A percentile compares a stretch with the other conserved stretches of the same genome.
phyloP scores from a whole-genome alignment of 768 basidiomycete genomes.

The Chalciporus chontae region DNA sequence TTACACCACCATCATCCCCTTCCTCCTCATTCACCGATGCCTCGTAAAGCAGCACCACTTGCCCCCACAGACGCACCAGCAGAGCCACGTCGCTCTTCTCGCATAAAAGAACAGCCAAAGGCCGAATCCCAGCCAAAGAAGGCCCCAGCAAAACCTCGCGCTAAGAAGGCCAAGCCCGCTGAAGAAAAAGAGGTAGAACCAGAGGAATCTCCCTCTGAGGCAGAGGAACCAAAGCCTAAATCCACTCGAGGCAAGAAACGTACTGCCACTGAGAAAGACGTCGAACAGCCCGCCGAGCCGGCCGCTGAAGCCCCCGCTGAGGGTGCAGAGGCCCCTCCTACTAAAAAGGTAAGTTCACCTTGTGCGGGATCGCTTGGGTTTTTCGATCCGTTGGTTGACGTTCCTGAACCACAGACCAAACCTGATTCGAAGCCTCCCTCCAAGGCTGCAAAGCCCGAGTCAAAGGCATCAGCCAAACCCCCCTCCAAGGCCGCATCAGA shows the following conservation, averaged over 20 bases:
- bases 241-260: slow-evolving; percentile 57
- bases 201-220: slow-evolving; percentile 32
- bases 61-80: slow-evolving; percentile 32
- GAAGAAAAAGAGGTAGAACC: slow-evolving; percentile 39
- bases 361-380: not conserved
- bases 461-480: slow-evolving; percentile 33
- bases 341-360: slow-evolving; percentile 57
- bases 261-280: slow-evolving; percentile 37
- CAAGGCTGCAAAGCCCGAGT: slow-evolving; percentile 31
- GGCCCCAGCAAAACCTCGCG: slow-evolving; percentile 58
- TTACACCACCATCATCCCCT: slow-evolving; percentile 13
- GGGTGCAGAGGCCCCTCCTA: slow-evolving; percentile 46
- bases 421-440: slow-evolving; percentile 33
- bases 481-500: slow-evolving; percentile 30
- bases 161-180: slow-evolving; percentile 39
- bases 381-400: not conserved
- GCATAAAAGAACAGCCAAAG: slow-evolving; percentile 73
- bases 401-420: slow-evolving; percentile 37
- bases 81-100: slow-evolving; percentile 67
- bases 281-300: slow-evolving; percentile 34
- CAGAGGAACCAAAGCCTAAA: slow-evolving; percentile 40
- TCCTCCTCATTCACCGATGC: slow-evolving; percentile 41
- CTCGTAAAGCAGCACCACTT: slow-evolving; percentile 62
- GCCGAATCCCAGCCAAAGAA: slow-evolving; percentile 51
- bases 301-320: slow-evolving; percentile 25